These are phyloP conservation scores for Brassica incana DNA, from an alignment of 345 rosid species.

Conservation along the genomic window DNA sequence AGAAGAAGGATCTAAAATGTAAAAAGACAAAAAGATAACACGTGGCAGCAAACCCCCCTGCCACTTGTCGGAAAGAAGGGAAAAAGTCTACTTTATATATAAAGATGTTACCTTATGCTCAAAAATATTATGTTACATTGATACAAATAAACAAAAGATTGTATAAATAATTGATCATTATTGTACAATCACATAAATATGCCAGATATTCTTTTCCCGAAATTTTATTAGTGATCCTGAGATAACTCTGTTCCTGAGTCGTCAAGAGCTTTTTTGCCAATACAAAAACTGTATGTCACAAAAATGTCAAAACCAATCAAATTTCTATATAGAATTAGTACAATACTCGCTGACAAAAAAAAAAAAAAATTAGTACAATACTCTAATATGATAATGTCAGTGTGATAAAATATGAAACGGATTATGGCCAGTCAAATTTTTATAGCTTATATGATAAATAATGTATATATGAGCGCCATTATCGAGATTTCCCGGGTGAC, in stretches of 20 bases:
- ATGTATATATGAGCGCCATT: background rate
- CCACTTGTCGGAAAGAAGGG: too few relatives aligned
- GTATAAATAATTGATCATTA: background rate
- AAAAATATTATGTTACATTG: background rate
- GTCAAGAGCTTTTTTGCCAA: background rate
- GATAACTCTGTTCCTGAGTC: background rate
- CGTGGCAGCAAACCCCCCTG: too few relatives aligned
- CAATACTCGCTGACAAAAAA: too few relatives aligned
- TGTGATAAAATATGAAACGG: background rate
- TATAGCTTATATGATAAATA: background rate
- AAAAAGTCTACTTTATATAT: too few relatives aligned
- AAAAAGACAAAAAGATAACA: too few relatives aligned
- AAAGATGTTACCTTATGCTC: background rate
- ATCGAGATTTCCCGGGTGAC: constrained; percentile 18
- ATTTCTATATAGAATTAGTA: background rate
- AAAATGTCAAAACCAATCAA: background rate
- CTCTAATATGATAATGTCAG: background rate
- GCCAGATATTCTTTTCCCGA: background rate
- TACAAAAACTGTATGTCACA: background rate
- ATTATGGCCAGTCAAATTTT: background rate
- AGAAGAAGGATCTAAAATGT: too few relatives aligned
- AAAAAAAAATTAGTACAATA: background rate
- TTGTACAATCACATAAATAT: background rate
- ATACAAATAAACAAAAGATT: too few relatives aligned
- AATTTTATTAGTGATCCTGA: background rate